A percentile compares a stretch with the other conserved stretches of the same genome.
Conservation (phyloP, 2,329 filamentous ascomycete species). For the Graphilbum sp. region DNA sequence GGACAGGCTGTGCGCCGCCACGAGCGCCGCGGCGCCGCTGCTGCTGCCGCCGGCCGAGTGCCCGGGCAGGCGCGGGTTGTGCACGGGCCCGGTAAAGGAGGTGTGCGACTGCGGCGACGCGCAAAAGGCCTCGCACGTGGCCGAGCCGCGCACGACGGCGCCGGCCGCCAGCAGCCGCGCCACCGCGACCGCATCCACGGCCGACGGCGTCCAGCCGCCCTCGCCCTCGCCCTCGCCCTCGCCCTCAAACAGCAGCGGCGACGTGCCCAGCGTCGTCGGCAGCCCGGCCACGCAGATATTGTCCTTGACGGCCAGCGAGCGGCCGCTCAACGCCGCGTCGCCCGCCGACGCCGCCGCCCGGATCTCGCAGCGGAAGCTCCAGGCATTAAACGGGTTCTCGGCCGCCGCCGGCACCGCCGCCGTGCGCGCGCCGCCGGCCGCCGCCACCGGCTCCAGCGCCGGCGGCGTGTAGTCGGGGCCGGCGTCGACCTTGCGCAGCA, state of each 20-base stretch:
- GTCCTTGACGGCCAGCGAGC: slow-evolving; percentile 60
- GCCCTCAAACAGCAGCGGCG: slow-evolving; percentile 21
- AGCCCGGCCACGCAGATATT: slow-evolving; percentile 54
- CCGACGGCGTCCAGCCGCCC: slow-evolving; percentile 45
- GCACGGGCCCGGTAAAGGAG: slow-evolving; percentile 55
- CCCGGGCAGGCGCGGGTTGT: slow-evolving; percentile 53
- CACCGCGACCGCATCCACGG: slow-evolving; percentile 31
- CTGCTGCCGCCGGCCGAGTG: slow-evolving; percentile 69
- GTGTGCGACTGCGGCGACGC: slow-evolving; percentile 40
- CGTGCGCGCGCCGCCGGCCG: slow-evolving; percentile 4
- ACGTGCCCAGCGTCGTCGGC: slow-evolving; percentile 36
- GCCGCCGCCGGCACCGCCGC: slow-evolving; percentile 9
- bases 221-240: slow-evolving; percentile 15
- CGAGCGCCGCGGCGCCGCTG: slow-evolving; percentile 42
- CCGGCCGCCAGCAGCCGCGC: slow-evolving; percentile 37
- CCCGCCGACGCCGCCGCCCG: neutral
- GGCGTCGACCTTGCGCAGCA: slow-evolving; percentile 11
- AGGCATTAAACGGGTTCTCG: slow-evolving; percentile 17
- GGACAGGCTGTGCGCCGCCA: slow-evolving; percentile 10
- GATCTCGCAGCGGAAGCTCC: slow-evolving; percentile 16
- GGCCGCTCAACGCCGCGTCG: slow-evolving; percentile 45
- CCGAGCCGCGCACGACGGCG: slow-evolving; percentile 52
- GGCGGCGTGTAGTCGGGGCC: slow-evolving; percentile 14
- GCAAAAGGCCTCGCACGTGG: slow-evolving; percentile 54
- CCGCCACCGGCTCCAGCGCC: slow-evolving; percentile 7